Conservation (phyloP, 2,329 filamentous ascomycete genomes). For the Penicillium sp. region DNA sequence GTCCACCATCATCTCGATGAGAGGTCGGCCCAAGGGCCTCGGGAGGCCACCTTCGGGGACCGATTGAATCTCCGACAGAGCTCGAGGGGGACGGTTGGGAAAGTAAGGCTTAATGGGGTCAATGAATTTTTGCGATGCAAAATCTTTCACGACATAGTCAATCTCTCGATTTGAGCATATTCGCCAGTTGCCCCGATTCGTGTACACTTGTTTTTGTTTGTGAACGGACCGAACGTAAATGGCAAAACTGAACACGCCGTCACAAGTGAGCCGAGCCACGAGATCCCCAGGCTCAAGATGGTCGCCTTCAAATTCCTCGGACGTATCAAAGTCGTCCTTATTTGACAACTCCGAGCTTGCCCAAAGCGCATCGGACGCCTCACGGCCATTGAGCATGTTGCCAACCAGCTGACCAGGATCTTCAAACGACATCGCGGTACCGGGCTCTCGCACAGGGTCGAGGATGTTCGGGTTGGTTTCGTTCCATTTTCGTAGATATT, state of each 20-base stretch:
- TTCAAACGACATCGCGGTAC: conserved; percentile 10
- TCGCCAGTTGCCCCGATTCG: conserved; percentile 39
- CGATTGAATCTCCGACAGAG: conserved; percentile 29
- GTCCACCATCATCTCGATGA: conserved; percentile 30
- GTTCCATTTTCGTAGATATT: conserved; percentile 40
- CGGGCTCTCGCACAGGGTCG: conserved; percentile 26
- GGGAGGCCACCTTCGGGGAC: conserved; percentile 39
- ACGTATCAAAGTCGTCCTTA: conserved; percentile 23
- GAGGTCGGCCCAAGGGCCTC: conserved; percentile 29
- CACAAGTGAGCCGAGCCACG: conserved; percentile 28
- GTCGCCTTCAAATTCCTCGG: conserved; percentile 28
- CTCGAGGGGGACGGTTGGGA: conserved; percentile 33
- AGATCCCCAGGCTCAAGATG: conserved; percentile 39
- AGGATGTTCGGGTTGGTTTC: conserved; percentile 22
- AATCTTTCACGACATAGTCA: conserved; percentile 46
- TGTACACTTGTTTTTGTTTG: conserved; percentile 41
- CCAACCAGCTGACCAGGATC: conserved; percentile 20
- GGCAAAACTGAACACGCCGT: conserved; percentile 28
- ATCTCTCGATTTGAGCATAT: conserved; percentile 34
- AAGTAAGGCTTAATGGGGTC: conserved; percentile 47
- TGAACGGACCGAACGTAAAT: conserved; percentile 39
- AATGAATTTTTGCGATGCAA: conserved; percentile 42
- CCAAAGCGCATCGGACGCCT: conserved; percentile 22
- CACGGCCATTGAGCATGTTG: conserved; percentile 31
- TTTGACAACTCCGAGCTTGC: conserved; percentile 20